Base-by-base conservation (phyloP, 306 rosid genomes). In the Senna tora region DNA sequence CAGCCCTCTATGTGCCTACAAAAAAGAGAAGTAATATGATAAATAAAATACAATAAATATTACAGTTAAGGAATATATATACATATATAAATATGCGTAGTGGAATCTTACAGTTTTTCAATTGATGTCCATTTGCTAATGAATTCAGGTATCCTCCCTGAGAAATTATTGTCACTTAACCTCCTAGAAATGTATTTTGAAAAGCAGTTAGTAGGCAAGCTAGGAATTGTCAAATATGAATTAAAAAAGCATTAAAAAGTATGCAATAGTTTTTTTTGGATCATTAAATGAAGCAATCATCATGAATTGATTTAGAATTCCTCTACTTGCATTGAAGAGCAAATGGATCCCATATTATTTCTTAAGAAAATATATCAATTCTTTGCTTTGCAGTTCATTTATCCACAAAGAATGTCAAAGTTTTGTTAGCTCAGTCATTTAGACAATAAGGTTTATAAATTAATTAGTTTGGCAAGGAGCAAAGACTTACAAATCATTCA, bases 121-220 rank as follows among this genome's bases (percentile, higher is more conserved):
- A 93, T 60, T 51, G 25, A 36, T 66, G 83, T 57, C 97, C 85
- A 91, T 13, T 73, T 89, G 75, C 89, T 72, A 22, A 93, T 84
- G 81, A 90, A 91, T 75, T 87, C 91, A 0, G 98, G 98, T 76
- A 93, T 86, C 75, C 63, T 86, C 46, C 97, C 98, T 9, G 75
- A 81, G 77, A 91, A 91, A 72, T 82, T 86, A 66, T 87, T 93
- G 88, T 89, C 91, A 32, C 85, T 75, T 60, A 93, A 41, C 89
- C 98, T 89, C 98, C 98, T 91, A 76, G 32, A 73, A 59, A 81
- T 77, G 78, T 60, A 61, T 22, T 28, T 62, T 39, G 74, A 41
- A 61, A 75, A 75, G 16, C 76, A 67, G 20, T 81, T 61, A 75
- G 65, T 72, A 34, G 41, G 67, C 38, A 72, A 11, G 58, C 41